Evolutionary conservation across 352 stramenopile species (phyloP), one percentile per base, ranked within the genome.

Genomic region (Albugo laibachii): DNA sequence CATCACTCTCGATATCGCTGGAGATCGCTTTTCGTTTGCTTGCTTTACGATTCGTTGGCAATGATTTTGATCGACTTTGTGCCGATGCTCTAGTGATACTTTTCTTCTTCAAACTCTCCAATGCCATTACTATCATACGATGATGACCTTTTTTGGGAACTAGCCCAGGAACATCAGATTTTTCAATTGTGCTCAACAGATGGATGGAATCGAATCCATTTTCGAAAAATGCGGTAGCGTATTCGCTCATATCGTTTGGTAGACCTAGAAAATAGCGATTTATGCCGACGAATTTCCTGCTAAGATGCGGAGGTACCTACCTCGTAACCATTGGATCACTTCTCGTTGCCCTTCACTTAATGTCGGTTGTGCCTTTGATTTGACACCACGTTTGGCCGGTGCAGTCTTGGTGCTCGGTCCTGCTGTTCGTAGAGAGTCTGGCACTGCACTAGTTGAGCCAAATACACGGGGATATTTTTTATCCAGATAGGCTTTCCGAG

Each of bases 171-270:
- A 92, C 44, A 45, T 92, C 78, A 1, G 58, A 58, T 19, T 80
- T 63, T 50, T 83, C 73, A 20, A 92, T 79, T 2, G 67, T 74
- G 43, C 67, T 78, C 11, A 92, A 57, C 19, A 88, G 57, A 55
- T 92, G 85, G 48, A 92, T 78, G 45, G 75, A 87, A 48, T 92
- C 78, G 41, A 92, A 92, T 1, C 78, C 75, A 45, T 92, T 88
- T 42, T 88, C 78, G 37, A 92, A 87, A 51, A 92, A 87, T 20
- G 75, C 64, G 13, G 62, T 59, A n/a, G 65, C 71, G 50, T 92
- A 92, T 43, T 78, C 62, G 21, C 73, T 86, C 78, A 92, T 92
- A 49, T 88, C 73, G 6, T 84, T 71, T 13, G 68, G 69, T 13
- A 92, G 56, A 2, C 61, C 55, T 54, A 57, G 45, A 6, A 35